A percentile compares a stretch with the other conserved stretches of the same genome.
These are phyloP conservation scores for Clarireedia paspali DNA, from an alignment of 2,329 filamentous ascomycete species.

Conservation along the genomic window DNA sequence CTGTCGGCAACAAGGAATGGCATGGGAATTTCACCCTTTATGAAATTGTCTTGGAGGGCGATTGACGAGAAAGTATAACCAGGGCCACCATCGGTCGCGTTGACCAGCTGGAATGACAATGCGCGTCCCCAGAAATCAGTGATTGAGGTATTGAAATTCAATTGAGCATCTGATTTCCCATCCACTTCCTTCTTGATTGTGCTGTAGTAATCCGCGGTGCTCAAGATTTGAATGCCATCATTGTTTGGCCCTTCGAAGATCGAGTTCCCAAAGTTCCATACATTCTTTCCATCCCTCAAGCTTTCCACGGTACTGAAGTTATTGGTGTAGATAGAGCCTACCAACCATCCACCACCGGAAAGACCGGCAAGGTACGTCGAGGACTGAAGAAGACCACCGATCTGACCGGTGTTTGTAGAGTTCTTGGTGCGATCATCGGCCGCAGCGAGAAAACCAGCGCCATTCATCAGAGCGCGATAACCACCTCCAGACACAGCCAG, in stretches of 20 bases:
- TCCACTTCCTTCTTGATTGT: constrained; percentile 50
- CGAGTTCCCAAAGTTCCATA: constrained; percentile 57
- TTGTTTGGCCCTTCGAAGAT: constrained; percentile 52
- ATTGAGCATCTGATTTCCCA: constrained; percentile 56
- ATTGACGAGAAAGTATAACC: constrained; percentile 79
- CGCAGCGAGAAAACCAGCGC: constrained; percentile 70
- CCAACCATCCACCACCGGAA: constrained; percentile 77
- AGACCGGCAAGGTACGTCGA: constrained; percentile 75
- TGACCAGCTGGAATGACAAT: constrained; percentile 78
- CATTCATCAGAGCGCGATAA: constrained; percentile 79
- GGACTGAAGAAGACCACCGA: constrained; percentile 75
- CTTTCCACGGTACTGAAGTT: constrained; percentile 66
- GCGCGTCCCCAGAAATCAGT: constrained; percentile 89
- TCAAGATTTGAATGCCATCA: constrained; percentile 43
- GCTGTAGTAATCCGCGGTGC: constrained; percentile 53
- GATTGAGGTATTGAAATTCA: constrained; percentile 60
- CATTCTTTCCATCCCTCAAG: constrained; percentile 40
- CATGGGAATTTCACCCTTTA: constrained; percentile 56
- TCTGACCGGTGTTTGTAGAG: constrained; percentile 53
- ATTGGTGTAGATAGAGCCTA: constrained; percentile 70
- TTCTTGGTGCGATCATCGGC: constrained; percentile 67
- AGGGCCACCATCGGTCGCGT: constrained; percentile 65
- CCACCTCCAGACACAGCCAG: constrained; percentile 79
- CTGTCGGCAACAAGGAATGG: constrained; percentile 67
- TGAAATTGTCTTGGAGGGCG: constrained; percentile 53